Base-by-base conservation (phyloP, 2,329 filamentous ascomycete genomes). In the Diaporthe australafricana region DNA sequence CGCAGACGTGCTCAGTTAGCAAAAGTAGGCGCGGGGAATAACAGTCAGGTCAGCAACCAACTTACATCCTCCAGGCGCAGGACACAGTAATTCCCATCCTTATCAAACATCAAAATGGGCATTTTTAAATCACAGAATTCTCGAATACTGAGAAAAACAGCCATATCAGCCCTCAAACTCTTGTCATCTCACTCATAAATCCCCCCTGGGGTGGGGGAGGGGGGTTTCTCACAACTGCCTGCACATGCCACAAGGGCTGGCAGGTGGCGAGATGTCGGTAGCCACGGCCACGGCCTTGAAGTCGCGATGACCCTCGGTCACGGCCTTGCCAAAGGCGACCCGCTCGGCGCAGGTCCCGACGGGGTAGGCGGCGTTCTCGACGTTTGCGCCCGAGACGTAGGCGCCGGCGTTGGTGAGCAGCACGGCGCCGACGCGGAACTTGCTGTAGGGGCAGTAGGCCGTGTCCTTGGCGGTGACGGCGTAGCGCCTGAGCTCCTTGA, bases 321-420 rank as follows among this genome's bases (percentile, higher is more conserved):
- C 89, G 27, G 96, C 96, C 48, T 91, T 94, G 9, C 90, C 93
- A 75, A 98, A 87, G 1, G 94, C 95, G n/a, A 96, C 94, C 72
- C 96, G 88, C 87, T 99, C 96, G 17, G 96, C 96, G 82, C 96
- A 98, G 3, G 94, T 97, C n/a, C 94, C 94, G 7, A 98, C 95
- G 0, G 96, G 96, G 80, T 97, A 98, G 35, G 93, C 87, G 1
- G 94, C 95, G 80, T 98, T 98, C 84, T 99, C 96, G 74, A 98
- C 91, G 80, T 98, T 98, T 74, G 94, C 95, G 69, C 96, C 96
- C 56, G 88, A 85, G 71, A 95, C 87, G 76, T 87, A 90, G 80
- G 80, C 74, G 70, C 73, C 76, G 63, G 70, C 72, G 14, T 62
- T 65, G 8, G 90, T 87, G 74, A 98, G 90, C 73, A 98, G 83